These are phyloP conservation scores for Lactarius indigo DNA, from an alignment of 768 basidiomycete genomes.

Conservation along the genomic window DNA sequence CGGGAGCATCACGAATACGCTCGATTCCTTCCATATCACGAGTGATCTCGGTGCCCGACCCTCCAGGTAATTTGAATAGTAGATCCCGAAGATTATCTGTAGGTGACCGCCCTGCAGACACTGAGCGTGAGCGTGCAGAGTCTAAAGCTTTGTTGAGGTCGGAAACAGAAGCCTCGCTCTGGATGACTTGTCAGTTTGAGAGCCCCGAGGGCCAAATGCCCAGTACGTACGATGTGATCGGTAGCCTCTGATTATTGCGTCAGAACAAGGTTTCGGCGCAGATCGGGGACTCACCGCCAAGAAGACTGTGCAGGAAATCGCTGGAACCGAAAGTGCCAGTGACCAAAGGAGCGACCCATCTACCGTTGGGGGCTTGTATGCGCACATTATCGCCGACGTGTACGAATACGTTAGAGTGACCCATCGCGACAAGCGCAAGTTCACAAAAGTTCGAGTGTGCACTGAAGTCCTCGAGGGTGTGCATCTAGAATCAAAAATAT, in stretches of 20 bases:
- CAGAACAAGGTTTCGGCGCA: neutral
- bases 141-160: constrained; percentile 80
- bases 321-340: constrained; percentile 79
- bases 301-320: constrained; percentile 75
- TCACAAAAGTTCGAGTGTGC: constrained; percentile 93
- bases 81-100: constrained; percentile 55
- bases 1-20: constrained; percentile 43
- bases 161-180: constrained; percentile 68
- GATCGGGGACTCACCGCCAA: constrained; percentile 53
- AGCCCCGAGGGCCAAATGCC: neutral
- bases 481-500: constrained; percentile 44
- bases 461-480: constrained; percentile 82
- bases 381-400: constrained; percentile 83
- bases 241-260: constrained; percentile 46
- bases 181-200: neutral
- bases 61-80: constrained; percentile 60
- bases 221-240: constrained; percentile 52
- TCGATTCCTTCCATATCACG: constrained; percentile 67
- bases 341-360: constrained; percentile 74
- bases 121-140: constrained; percentile 52
- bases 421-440: constrained; percentile 69
- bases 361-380: constrained; percentile 70
- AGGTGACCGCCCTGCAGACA: constrained; percentile 35
- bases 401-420: constrained; percentile 71
- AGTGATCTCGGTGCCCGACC: constrained; percentile 56